These are phyloP conservation scores for Pythium oligandrum DNA, from an alignment of 352 stramenopile genomes.

Conservation along the genomic window DNA sequence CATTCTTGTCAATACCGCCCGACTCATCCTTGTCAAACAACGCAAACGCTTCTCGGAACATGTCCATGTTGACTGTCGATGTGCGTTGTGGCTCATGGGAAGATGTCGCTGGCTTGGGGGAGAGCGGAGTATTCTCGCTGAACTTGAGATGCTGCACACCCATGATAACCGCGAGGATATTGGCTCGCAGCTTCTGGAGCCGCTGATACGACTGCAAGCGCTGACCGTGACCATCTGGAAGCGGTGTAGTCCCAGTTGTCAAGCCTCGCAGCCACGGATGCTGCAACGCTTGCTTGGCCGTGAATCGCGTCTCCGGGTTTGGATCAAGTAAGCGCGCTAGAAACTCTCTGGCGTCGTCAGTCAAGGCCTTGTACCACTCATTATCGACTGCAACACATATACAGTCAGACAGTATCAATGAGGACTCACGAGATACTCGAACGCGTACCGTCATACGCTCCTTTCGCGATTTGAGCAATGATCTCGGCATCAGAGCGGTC, in stretches of 20 bases:
- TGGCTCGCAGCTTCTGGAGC: slow-evolving; percentile 65
- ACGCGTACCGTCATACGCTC: slow-evolving; percentile 50
- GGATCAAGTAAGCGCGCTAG: slow-evolving; percentile 43
- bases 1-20: slow-evolving; percentile 55
- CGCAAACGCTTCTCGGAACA: slow-evolving; percentile 74
- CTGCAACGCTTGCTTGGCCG: slow-evolving; percentile 43
- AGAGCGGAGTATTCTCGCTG: slow-evolving; percentile 3
- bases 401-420: background rate
- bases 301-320: slow-evolving; percentile 46
- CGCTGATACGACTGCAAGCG: slow-evolving; percentile 61
- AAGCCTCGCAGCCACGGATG: slow-evolving; percentile 58
- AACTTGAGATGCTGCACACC: slow-evolving; percentile 56
- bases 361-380: slow-evolving; percentile 60
- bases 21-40: slow-evolving; percentile 78
- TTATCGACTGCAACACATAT: slow-evolving; percentile 37
- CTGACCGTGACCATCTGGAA: slow-evolving; percentile 41
- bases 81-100: slow-evolving; percentile 23
- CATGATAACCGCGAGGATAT: slow-evolving; percentile 75
- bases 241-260: slow-evolving; percentile 33
- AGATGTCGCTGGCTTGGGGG: slow-evolving; percentile 6
- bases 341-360: slow-evolving; percentile 55
- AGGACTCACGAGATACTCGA: too few relatives aligned
- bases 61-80: slow-evolving; percentile 72
- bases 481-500: slow-evolving; percentile 72
- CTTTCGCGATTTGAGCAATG: slow-evolving; percentile 45